Evolutionary conservation across 345 rosid species (phyloP).

Genomic region (Bruguiera parviflora): DNA sequence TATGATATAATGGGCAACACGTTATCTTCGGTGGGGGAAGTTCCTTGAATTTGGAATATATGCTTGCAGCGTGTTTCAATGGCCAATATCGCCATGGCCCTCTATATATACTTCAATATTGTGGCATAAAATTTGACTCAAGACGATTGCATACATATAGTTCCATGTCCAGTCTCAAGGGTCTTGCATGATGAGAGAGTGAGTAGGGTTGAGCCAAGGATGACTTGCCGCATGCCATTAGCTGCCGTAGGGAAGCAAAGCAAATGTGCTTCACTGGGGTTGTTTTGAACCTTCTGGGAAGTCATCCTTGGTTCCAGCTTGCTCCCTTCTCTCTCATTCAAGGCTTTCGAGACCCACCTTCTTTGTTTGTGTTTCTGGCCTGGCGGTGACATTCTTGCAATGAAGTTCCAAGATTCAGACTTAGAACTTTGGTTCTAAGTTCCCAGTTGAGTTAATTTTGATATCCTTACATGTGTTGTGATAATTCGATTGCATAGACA

Average conservation of each 20-base stretch:
- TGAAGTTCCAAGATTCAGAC: no score
- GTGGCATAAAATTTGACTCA: not conserved
- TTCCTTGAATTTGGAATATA: not conserved
- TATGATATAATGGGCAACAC: not conserved
- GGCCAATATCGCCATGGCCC: not conserved
- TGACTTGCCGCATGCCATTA: conserved; percentile 17
- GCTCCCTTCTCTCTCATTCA: not conserved
- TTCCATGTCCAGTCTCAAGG: not conserved
- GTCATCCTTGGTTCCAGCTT: conserved; percentile 5
- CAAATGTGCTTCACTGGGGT: not conserved
- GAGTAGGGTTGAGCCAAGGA: conserved; percentile 21
- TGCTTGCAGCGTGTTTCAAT: not conserved
- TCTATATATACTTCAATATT: not conserved
- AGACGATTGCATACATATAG: not conserved
- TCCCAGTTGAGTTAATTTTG: no score
- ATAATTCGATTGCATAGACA: no score
- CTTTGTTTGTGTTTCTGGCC: not conserved
- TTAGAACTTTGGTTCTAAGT: no score
- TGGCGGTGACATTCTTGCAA: no score
- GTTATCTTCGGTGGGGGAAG: not conserved
- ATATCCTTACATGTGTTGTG: no score
- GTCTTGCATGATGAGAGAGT: conserved; percentile 10
- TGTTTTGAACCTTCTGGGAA: not conserved
- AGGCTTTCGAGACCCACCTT: not conserved
- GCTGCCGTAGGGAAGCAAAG: not conserved